Conservation (phyloP, 257 asterid genomes). For the Verbascum thapsus region DNA sequence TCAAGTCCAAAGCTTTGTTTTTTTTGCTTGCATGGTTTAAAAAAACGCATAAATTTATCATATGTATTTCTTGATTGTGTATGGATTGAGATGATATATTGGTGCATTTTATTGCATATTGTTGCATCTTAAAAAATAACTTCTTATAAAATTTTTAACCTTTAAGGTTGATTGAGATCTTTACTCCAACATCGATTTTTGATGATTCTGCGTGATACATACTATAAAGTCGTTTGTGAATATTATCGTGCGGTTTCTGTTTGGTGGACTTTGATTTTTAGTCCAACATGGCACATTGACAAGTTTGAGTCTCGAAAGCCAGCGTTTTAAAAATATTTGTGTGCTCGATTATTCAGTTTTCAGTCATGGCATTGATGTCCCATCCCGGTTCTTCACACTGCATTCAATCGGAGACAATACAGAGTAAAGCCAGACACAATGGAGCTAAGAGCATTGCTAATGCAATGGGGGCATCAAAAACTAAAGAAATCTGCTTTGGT, state of each 20-base stretch:
- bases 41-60: not conserved
- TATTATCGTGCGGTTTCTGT: slow-evolving; percentile 1
- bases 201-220: slow-evolving; percentile 1
- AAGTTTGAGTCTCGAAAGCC: slow-evolving; percentile 4
- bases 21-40: slow-evolving; percentile 1
- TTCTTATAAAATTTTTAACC: not conserved
- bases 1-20: slow-evolving; percentile 1
- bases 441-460: slow-evolving; percentile 33
- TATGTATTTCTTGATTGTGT: no score
- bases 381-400: slow-evolving; percentile 57
- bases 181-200: no score
- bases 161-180: not conserved
- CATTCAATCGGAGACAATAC: slow-evolving; percentile 44
- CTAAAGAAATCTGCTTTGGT: slow-evolving; percentile 45
- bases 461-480: slow-evolving; percentile 41
- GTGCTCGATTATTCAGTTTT: slow-evolving; percentile 43
- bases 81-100: no score
- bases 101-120: no score
- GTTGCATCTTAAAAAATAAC: no score
- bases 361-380: slow-evolving; percentile 73
- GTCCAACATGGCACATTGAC: not conserved
- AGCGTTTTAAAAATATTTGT: slow-evolving; percentile 11
- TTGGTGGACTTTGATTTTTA: not conserved
- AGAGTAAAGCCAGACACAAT: slow-evolving; percentile 39
- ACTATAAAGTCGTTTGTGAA: not conserved